Evolutionary conservation across 2,329 filamentous ascomycete genomes (phyloP).

Genomic region (Diaporthe caulivora): DNA sequence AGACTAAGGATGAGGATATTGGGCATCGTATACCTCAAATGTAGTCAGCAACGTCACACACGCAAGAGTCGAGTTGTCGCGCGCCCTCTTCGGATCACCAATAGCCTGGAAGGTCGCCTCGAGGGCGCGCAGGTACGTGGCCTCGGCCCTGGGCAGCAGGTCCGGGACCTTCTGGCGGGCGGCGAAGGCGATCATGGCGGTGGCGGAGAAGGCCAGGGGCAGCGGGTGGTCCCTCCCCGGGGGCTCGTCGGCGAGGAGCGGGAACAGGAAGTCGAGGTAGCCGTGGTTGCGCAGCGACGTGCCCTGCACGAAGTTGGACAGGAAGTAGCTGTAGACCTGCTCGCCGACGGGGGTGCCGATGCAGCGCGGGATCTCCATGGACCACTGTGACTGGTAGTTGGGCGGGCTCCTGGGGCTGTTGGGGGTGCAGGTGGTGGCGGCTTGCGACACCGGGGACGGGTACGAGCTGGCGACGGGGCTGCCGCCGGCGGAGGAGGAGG

Average conservation of each 20-base stretch:
- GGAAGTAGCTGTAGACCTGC: constrained; percentile 39
- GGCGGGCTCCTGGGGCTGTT: not conserved
- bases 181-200: constrained; percentile 39
- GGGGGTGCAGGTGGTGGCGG: not conserved
- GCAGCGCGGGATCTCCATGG: constrained; percentile 32
- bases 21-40: constrained; percentile 33
- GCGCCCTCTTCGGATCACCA: constrained; percentile 33
- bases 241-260: constrained; percentile 34
- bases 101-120: constrained; percentile 38
- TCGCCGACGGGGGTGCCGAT: constrained; percentile 37
- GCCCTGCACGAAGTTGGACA: constrained; percentile 38
- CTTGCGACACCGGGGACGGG: constrained; percentile 35
- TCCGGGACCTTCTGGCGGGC: constrained; percentile 37
- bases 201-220: constrained; percentile 37
- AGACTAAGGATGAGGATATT: not conserved
- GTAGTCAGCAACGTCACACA: constrained; percentile 38
- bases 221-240: constrained; percentile 31
- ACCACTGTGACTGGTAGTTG: constrained; percentile 21
- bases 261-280: constrained; percentile 40
- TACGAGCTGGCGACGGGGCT: constrained; percentile 16
- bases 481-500: not conserved
- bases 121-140: constrained; percentile 36
- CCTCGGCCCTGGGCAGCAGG: constrained; percentile 34
- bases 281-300: constrained; percentile 36
- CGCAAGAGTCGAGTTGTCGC: constrained; percentile 39